Conservation (phyloP, 495 filamentous ascomycete species). For the Niebla homalea region DNA sequence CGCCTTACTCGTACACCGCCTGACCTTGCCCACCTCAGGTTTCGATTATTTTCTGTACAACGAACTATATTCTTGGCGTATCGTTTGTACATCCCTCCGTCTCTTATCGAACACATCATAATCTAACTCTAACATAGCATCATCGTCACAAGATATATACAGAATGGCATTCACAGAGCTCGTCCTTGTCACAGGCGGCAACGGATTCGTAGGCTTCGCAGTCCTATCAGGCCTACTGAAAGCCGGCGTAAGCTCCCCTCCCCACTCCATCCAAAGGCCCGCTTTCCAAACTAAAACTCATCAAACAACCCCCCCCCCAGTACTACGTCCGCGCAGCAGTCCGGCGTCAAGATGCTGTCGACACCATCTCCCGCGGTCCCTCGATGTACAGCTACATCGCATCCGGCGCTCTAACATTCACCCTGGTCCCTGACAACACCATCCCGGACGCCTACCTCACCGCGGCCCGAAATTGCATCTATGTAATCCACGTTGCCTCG, state of each 20-base stretch:
- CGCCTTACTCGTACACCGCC: neutral
- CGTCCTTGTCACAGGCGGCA: neutral
- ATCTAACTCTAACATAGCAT: neutral
- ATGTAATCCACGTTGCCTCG: slow-evolving; percentile 5
- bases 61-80: neutral
- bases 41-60: neutral
- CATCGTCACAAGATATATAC: neutral
- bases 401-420: neutral
- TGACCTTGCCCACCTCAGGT: neutral
- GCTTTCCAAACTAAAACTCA: neutral
- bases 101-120: neutral
- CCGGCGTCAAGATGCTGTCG: slow-evolving; percentile 4
- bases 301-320: neutral
- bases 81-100: neutral
- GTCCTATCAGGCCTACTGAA: neutral
- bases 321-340: slow-evolving; percentile 2
- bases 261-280: too few relatives aligned
- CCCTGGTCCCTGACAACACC: slow-evolving; percentile 2
- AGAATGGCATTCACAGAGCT: neutral
- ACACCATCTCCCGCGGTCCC: slow-evolving; percentile 1
- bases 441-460: neutral
- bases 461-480: neutral
- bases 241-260: neutral
- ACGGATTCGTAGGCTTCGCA: slow-evolving; percentile 3
- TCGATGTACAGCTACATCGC: slow-evolving; percentile 1